Percentiles rank a stretch among this genome's conserved stretches.
Conservation (phyloP, 1,284 basidiomycete genomes). For the Porodaedalea pini region DNA sequence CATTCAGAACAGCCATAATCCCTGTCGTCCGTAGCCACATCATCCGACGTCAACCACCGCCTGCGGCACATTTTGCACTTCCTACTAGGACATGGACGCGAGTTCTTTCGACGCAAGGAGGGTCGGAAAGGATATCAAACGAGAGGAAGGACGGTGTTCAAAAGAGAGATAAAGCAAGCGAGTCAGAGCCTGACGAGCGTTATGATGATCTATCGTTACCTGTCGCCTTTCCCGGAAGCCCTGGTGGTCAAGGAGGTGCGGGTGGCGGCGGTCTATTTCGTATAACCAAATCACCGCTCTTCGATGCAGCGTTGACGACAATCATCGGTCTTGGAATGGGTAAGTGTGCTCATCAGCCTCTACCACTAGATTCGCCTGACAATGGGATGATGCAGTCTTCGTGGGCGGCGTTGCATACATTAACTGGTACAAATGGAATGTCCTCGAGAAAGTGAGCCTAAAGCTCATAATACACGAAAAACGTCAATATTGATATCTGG, state of each 20-base stretch:
- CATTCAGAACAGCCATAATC: not conserved
- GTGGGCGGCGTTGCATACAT: conserved; percentile 70
- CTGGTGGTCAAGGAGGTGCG: conserved; percentile 16
- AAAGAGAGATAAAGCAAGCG: not conserved
- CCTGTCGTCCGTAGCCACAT: not conserved
- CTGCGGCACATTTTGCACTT: not conserved
- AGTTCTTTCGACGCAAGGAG: not conserved
- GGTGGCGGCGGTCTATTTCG: conserved; percentile 19
- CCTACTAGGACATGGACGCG: not conserved
- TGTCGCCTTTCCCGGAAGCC: conserved; percentile 17
- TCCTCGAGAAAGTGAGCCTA: conserved; percentile 69
- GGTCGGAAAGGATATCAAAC: not conserved
- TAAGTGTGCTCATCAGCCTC: conserved; percentile 29
- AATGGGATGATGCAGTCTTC: conserved; percentile 44
- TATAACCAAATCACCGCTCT: conserved; percentile 26
- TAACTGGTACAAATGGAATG: conserved; percentile 76
- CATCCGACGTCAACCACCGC: not conserved
- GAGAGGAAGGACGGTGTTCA: not conserved
- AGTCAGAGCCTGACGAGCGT: conserved; percentile 1
- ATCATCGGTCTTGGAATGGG: conserved; percentile 59
- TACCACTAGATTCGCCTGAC: not conserved
- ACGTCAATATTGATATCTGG: conserved; percentile 3
- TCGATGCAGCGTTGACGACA: conserved; percentile 57
- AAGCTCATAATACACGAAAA: conserved; percentile 24
- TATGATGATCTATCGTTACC: conserved; percentile 15